Evolutionary conservation across 805 yeast species (phyloP), one percentile per base, ranked within the genome.

Genomic region (Wickerhamomyces rabaulensis): DNA sequence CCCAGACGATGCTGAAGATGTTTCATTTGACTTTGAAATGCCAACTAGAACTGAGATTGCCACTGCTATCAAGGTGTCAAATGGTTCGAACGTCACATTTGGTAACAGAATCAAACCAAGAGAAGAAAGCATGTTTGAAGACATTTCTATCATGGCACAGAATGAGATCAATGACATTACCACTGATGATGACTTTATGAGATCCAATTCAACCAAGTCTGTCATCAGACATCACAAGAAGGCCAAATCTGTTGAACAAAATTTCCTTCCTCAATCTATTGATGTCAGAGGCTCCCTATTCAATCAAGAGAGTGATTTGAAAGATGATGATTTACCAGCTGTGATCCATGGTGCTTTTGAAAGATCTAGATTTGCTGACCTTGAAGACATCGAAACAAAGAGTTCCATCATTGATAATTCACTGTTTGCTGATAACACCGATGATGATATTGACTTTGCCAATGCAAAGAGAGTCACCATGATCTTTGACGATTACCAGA

Each of bases 1-100:
- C 10, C 31, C 31, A 13, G 31, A 27, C 4, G 47, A 48, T 1
- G 44, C 45, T 16, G 52, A 55, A 20, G 60, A 56, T 15, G 31
- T 44, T 8, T 56, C 64, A 9, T 60, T 58, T 44, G 62, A 61
- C 40, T 56, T 57, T 43, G 64, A 59, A 39, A 39, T 58, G 4
- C 62, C 63, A 38, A 44, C 55, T 0, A 42, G 45, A 17, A 56
- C 63, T 10, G 58, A 57, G 43, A 31, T 54, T 33, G 64, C 63
- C 19, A 55, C 60, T 16, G 54, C 57, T 9, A 48, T 60, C 29
- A 52, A 53, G 16, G 47, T 59, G 2, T 54, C 63, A 6, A 58
- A 55, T 45, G 62, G 61, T 3, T 60, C 64, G 2, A 51, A 56
- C 29, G 23, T 56, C 12, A 55, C 60, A 7, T 55, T 60, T 19